These are phyloP conservation scores for Globisporangium middletonii DNA, from an alignment of 352 stramenopile species.

Conservation along the genomic window DNA sequence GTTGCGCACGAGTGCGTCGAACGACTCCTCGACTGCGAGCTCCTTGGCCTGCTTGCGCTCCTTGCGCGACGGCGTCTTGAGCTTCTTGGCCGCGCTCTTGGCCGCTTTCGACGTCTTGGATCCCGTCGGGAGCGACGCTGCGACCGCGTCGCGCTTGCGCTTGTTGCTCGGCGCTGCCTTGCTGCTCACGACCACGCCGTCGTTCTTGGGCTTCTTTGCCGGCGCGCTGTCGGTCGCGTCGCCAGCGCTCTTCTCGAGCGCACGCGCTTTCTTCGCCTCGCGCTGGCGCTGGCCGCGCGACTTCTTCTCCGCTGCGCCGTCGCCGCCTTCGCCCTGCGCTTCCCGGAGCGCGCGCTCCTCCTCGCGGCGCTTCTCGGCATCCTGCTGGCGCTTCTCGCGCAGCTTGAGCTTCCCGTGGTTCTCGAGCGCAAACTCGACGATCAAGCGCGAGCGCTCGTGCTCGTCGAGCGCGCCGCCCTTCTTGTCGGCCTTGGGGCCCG, in stretches of 20 bases:
- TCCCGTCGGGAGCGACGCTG: not conserved
- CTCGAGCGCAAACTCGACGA: constrained; percentile 88
- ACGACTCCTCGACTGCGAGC: constrained; percentile 55
- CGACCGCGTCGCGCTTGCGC: constrained; percentile 31
- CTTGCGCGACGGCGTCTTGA: constrained; percentile 46
- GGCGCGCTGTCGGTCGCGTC: constrained; percentile 13
- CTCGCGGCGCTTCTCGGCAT: constrained; percentile 63
- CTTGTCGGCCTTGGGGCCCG: constrained; percentile 32
- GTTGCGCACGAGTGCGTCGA: constrained; percentile 67
- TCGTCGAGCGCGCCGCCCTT: constrained; percentile 33
- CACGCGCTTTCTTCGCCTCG: constrained; percentile 61
- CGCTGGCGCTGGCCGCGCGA: constrained; percentile 71
- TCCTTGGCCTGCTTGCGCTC: constrained; percentile 60
- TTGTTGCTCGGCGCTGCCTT: constrained; percentile 29
- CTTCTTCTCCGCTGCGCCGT: constrained; percentile 37
- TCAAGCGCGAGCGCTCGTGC: constrained; percentile 66
- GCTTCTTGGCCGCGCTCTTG: constrained; percentile 10
- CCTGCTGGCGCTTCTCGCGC: constrained; percentile 64
- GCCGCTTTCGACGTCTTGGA: constrained; percentile 1
- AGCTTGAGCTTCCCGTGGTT: constrained; percentile 87
- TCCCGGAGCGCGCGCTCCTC: constrained; percentile 62
- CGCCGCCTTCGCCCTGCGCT: constrained; percentile 32
- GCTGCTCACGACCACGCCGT: constrained; percentile 25
- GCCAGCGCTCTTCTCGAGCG: constrained; percentile 16
- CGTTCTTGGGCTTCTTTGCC: constrained; percentile 24